These are phyloP conservation scores for Combretum micranthum DNA, from an alignment of 345 rosid genomes.

Conservation along the genomic window DNA sequence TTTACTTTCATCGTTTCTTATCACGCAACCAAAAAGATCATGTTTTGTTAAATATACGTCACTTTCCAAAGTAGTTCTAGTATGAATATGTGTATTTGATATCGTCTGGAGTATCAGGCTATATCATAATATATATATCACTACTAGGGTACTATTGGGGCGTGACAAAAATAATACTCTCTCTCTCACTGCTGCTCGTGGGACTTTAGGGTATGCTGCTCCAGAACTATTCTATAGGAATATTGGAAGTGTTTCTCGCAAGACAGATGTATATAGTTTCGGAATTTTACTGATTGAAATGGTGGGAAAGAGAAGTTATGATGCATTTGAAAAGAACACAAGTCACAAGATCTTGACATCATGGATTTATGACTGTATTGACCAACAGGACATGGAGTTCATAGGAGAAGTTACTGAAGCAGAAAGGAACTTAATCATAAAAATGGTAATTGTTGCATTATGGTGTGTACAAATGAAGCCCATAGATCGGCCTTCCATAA, in stretches of 20 bases:
- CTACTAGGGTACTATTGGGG: too few species aligned
- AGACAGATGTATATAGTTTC: slow-evolving; percentile 12
- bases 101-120: too few species aligned
- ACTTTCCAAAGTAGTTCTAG: too few species aligned
- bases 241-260: slow-evolving; percentile 9
- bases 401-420: neutral
- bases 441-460: slow-evolving; percentile 5
- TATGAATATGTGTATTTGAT: too few species aligned
- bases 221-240: slow-evolving; percentile 9
- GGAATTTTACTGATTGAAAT: slow-evolving; percentile 7
- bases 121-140: too few species aligned
- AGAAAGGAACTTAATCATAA: neutral
- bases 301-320: neutral
- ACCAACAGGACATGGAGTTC: too few species aligned
- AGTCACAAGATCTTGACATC: neutral
- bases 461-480: slow-evolving; percentile 14
- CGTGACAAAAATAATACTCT: slow-evolving; percentile 7
- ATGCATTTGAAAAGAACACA: neutral
- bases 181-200: slow-evolving; percentile 10
- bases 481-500: slow-evolving; percentile 8
- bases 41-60: too few species aligned
- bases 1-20: too few species aligned
- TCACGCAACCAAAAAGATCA: too few species aligned
- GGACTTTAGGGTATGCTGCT: slow-evolving; percentile 8
- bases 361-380: neutral